These are phyloP conservation scores for Chlamydomonas eustigma DNA, from an alignment of 139 green algal genomes.

Conservation along the genomic window DNA sequence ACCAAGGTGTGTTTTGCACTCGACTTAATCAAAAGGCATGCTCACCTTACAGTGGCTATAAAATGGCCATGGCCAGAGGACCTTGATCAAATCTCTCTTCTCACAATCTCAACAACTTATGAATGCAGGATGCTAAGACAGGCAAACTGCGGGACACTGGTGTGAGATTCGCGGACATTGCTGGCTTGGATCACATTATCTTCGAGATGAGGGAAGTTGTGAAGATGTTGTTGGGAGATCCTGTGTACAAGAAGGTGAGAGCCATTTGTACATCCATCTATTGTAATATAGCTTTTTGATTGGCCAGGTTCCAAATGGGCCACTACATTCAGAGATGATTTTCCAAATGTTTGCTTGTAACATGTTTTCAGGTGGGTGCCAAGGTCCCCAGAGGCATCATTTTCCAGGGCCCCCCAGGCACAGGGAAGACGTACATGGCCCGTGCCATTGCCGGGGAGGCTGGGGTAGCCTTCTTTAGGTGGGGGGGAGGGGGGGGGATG, in stretches of 20 bases:
- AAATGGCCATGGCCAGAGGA: too few relatives aligned
- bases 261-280: not conserved
- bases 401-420: constrained; percentile 59
- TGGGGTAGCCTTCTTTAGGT: constrained; percentile 40
- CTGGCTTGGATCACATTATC: constrained; percentile 43
- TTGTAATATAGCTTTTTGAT: constrained; percentile 12
- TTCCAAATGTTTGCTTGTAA: not conserved
- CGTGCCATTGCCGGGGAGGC: constrained; percentile 62
- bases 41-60: too few relatives aligned
- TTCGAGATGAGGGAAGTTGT: constrained; percentile 58
- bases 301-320: not conserved
- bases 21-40: too few relatives aligned
- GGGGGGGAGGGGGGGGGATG: not conserved
- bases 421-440: constrained; percentile 65
- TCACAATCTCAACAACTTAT: too few relatives aligned
- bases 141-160: constrained; percentile 54
- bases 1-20: too few relatives aligned
- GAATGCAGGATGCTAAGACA: constrained; percentile 37
- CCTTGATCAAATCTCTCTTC: too few relatives aligned
- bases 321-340: too few relatives aligned
- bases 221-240: constrained; percentile 53
- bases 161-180: constrained; percentile 58
- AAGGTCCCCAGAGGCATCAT: constrained; percentile 44
- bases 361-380: constrained; percentile 20
- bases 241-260: constrained; percentile 41